Base-by-base conservation (phyloP, 192 early-diverging fungal genomes). In the Gryganskiella cystojenkinii region DNA sequence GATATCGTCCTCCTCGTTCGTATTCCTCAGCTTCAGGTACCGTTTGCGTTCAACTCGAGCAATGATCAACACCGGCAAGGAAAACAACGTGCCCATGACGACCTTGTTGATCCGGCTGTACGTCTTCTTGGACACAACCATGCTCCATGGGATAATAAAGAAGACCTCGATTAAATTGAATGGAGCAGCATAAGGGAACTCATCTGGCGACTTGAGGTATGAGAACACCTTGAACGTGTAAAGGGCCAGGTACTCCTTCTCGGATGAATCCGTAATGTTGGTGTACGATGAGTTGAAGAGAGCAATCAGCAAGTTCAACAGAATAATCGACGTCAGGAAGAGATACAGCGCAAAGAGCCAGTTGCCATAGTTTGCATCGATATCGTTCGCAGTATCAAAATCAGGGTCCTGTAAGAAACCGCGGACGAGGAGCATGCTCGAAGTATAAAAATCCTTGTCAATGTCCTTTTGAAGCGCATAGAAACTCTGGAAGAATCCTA, bases 231-330 rank as follows among this genome's bases (percentile, higher is more conserved):
- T 81, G 67, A 75, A 81, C 11, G 80, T 74, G 45, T 65, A 81
- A 44, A 73, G 43, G 11, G 70, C 72, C 37, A 81, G 24, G 34
- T 81, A 81, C 24, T 81, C 80, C 35, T 72, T 67, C 56, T 81
- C 71, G 10, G 80, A 24, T 7, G 71, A 70, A 40, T 70, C 80
- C 4, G 71, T 70, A 31, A 81, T 81, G 47, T 81, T 72, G 62
- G 80, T 75, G 57, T 81, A 81, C 17, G 80, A 81, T n/a, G 71
- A 72, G 57, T 81, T 81, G 71, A 81, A 81, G 45, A 81, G 80
- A 8, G 80, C 80, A 40, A 81, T 40, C 71, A 81, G 70, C 45
- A 81, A 30, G 58, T 81, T 81, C 34, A 81, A 66, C 28, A 81
- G 56, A 64, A 81, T 81, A 33, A 74, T 74, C 0, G 67, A 69